Conservation (phyloP, 2,329 filamentous ascomycete genomes). For the Daldinia eschscholtzii region DNA sequence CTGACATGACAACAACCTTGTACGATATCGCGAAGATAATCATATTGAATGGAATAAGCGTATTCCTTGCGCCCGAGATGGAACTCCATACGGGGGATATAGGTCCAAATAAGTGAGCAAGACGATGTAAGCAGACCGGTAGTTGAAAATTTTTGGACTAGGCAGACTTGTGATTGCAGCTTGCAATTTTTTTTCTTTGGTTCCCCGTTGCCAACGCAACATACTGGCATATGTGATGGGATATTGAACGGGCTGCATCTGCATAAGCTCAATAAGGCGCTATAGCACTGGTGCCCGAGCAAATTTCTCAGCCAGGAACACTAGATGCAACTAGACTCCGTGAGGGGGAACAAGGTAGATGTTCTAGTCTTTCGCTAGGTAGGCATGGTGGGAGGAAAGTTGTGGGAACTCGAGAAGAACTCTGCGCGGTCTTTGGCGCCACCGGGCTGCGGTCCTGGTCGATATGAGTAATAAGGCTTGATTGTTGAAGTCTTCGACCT, state of each 20-base stretch:
- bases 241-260: constrained; percentile 17
- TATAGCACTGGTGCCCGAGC: constrained; percentile 9
- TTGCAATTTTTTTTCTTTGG: constrained; percentile 9
- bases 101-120: constrained; percentile 16
- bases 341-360: constrained; percentile 26
- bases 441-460: constrained; percentile 5
- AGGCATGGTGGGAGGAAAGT: constrained; percentile 5
- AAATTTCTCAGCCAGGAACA: constrained; percentile 23
- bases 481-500: constrained; percentile 37
- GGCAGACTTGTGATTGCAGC: constrained; percentile 9
- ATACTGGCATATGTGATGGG: constrained; percentile 9
- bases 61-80: constrained; percentile 15
- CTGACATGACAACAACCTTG: constrained; percentile 48
- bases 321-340: constrained; percentile 23
- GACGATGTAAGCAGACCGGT: constrained; percentile 18
- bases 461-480: constrained; percentile 18
- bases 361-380: constrained; percentile 24
- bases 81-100: constrained; percentile 14
- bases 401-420: constrained; percentile 16
- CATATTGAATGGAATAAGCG: constrained; percentile 46
- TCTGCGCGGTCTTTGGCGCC: constrained; percentile 10
- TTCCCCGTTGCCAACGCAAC: constrained; percentile 23
- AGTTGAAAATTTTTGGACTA: constrained; percentile 14
- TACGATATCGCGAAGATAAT: constrained; percentile 57
- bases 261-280: constrained; percentile 11